phyloP scores from a whole-genome alignment of 176 grass and related monocot genomes.

The Hordeum marinum region DNA sequence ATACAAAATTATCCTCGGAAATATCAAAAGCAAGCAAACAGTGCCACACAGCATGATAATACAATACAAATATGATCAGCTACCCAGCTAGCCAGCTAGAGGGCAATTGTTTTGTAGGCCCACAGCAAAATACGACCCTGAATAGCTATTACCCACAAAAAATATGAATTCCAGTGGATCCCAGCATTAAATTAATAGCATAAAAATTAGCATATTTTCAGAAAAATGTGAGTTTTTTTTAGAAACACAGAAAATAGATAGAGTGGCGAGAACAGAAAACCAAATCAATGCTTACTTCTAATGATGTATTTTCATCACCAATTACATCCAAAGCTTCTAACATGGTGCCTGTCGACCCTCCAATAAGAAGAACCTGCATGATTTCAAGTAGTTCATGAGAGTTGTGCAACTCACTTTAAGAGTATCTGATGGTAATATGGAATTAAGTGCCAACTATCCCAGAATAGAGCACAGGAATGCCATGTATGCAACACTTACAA shows the following conservation, averaged over 20 bases:
- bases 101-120: neutral
- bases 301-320: slow-evolving; percentile 54
- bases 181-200: neutral
- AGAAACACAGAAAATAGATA: neutral
- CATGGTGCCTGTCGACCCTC: slow-evolving; percentile 97
- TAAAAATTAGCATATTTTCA: neutral
- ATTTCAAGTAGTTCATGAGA: slow-evolving; percentile 15
- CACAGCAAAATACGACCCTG: neutral
- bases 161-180: neutral
- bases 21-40: slow-evolving; percentile 19
- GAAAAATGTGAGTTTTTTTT: neutral
- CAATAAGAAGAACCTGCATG: slow-evolving; percentile 85
- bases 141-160: neutral
- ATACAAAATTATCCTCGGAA: neutral
- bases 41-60: neutral
- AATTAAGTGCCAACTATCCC: neutral
- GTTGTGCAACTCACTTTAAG: neutral
- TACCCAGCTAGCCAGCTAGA: neutral
- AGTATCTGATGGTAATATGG: slow-evolving; percentile 11
- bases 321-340: slow-evolving; percentile 88
- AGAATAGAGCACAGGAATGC: neutral
- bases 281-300: slow-evolving; percentile 52
- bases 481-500: neutral
- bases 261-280: neutral
- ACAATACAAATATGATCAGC: neutral